phyloP scores from a whole-genome alignment of 331 rosid genomes.

The Arachis monticola region DNA sequence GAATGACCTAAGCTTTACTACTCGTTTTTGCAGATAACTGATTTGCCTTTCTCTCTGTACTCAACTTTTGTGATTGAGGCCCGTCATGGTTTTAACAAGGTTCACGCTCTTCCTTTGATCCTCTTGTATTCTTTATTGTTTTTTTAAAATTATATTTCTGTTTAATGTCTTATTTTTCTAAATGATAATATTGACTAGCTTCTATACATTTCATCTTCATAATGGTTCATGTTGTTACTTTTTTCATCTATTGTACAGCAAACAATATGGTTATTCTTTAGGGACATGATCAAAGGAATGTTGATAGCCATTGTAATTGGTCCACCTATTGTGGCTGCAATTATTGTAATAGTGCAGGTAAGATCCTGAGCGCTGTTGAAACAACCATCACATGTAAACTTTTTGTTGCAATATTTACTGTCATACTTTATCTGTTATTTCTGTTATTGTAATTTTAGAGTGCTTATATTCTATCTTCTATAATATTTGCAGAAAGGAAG shows the following conservation, averaged over 20 bases:
- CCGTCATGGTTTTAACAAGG: slow-evolving; percentile 96
- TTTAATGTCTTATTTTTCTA: slow-evolving; percentile 36
- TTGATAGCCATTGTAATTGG: slow-evolving; percentile 69
- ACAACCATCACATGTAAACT: slow-evolving; percentile 22
- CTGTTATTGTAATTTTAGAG: not conserved
- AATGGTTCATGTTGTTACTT: slow-evolving; percentile 23
- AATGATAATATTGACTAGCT: not conserved
- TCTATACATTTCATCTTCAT: slow-evolving; percentile 5
- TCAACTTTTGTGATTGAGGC: slow-evolving; percentile 96
- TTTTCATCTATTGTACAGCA: slow-evolving; percentile 68
- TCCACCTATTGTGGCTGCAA: slow-evolving; percentile 92
- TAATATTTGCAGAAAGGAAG: slow-evolving; percentile 90
- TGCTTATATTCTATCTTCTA: slow-evolving; percentile 23
- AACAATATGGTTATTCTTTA: slow-evolving; percentile 89
- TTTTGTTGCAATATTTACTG: slow-evolving; percentile 18
- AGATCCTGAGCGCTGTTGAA: slow-evolving; percentile 26
- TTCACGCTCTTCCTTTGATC: slow-evolving; percentile 42
- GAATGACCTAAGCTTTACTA: slow-evolving; percentile 39
- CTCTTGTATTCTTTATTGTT: slow-evolving; percentile 13
- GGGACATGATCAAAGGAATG: slow-evolving; percentile 87
- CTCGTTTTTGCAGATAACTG: slow-evolving; percentile 76
- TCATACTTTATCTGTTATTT: slow-evolving; percentile 22
- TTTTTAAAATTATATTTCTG: not conserved
- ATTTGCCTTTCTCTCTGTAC: slow-evolving; percentile 91
- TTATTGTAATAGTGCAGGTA: slow-evolving; percentile 90